Conservation (phyloP, 1,284 basidiomycete genomes). For the Leccinum pachyderme region DNA sequence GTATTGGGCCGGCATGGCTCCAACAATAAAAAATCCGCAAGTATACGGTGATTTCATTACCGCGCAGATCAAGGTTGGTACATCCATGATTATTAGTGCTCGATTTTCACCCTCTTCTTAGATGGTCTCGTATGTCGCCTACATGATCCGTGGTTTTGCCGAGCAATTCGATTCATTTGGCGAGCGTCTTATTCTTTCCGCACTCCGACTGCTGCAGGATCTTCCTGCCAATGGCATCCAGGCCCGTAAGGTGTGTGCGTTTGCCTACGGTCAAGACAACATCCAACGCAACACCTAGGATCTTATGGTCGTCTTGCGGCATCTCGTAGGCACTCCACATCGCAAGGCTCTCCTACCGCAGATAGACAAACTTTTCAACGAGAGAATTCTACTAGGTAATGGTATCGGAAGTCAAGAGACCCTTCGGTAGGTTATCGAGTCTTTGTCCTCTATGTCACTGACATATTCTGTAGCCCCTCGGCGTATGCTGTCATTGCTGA, state of each 20-base stretch:
- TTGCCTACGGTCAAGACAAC: constrained; percentile 1
- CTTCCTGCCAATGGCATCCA: constrained; percentile 88
- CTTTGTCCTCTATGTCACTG: constrained; percentile 3
- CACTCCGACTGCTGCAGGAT: constrained; percentile 89
- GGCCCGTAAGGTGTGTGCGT: constrained; percentile 64
- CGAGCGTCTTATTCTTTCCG: constrained; percentile 79
- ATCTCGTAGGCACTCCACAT: constrained; percentile 83
- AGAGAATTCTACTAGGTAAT: constrained; percentile 87
- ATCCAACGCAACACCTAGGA: constrained; percentile 53
- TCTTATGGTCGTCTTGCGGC: constrained; percentile 89
- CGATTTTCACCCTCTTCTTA: constrained; percentile 32
- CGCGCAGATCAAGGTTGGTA: constrained; percentile 85
- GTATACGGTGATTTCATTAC: constrained; percentile 89
- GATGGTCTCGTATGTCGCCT: constrained; percentile 93
- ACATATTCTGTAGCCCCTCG: constrained; percentile 52
- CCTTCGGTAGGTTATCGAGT: constrained; percentile 52
- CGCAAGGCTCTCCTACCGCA: constrained; percentile 81
- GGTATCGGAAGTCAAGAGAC: constrained; percentile 82
- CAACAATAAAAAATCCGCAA: constrained; percentile 71
- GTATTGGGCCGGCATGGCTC: constrained; percentile 86
- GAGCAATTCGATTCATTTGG: constrained; percentile 79
- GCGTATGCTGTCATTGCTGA: constrained; percentile 93
- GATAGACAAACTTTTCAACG: constrained; percentile 90
- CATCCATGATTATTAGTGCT: background rate
- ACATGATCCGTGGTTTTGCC: constrained; percentile 74